These are phyloP conservation scores for Cytauxzoon felis DNA, from an alignment of 169 alveolate species.

Conservation along the genomic window DNA sequence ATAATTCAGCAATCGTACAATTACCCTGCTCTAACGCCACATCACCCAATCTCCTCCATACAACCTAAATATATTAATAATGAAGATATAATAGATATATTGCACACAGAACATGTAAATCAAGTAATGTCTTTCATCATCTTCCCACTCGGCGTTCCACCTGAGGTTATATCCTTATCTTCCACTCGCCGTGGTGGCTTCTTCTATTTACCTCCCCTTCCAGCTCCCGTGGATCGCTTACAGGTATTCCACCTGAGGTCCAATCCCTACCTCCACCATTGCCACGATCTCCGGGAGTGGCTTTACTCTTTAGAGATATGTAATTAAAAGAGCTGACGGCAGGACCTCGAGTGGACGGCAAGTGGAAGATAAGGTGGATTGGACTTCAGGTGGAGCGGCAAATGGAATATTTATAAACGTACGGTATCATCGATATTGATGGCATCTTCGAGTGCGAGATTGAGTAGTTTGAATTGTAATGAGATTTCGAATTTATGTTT, in stretches of 20 bases:
- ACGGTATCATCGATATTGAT: conserved; percentile 58
- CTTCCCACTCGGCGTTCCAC: neutral
- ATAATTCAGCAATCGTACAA: conserved; percentile 83
- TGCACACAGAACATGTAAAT: neutral
- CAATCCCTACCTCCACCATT: too few relatives aligned
- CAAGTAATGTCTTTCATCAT: neutral
- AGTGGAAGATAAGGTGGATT: too few relatives aligned
- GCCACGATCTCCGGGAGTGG: too few relatives aligned
- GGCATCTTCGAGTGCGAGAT: conserved; percentile 68
- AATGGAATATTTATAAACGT: neutral
- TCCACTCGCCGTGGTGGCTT: neutral
- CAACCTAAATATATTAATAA: conserved; percentile 6
- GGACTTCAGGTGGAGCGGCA: too few relatives aligned
- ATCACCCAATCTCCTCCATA: conserved; percentile 66
- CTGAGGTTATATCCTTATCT: neutral
- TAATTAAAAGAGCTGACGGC: too few relatives aligned
- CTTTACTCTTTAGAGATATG: too few relatives aligned
- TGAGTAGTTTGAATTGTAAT: conserved; percentile 55
- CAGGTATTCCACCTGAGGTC: too few relatives aligned
- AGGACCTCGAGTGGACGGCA: too few relatives aligned
- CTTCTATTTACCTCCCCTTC: too few relatives aligned
- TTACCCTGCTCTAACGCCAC: conserved; percentile 77
- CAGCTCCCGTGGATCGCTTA: too few relatives aligned
- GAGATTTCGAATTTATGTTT: conserved; percentile 62
- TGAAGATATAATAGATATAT: neutral